These are phyloP conservation scores for Meira miltonrushii DNA, from an alignment of 1,284 basidiomycete species.

Conservation along the genomic window DNA sequence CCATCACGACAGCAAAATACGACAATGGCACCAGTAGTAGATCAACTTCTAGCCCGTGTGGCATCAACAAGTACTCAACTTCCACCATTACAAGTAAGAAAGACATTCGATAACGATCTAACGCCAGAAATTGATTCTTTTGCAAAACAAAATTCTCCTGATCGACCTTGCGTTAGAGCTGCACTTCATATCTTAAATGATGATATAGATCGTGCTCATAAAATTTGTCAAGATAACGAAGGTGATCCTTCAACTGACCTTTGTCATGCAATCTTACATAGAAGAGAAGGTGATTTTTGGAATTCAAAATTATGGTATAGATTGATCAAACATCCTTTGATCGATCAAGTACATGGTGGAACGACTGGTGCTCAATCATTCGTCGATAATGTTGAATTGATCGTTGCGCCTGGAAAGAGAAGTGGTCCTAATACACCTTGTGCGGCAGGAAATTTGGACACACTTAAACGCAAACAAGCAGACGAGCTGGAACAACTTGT, in stretches of 20 bases:
- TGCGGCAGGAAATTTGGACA: conserved; percentile 17
- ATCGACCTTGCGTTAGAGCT: conserved; percentile 12
- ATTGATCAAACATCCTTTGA: conserved; percentile 22
- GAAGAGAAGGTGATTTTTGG: conserved; percentile 34
- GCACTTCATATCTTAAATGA: conserved; percentile 35
- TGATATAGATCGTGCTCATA: conserved; percentile 28
- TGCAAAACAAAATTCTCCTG: background rate
- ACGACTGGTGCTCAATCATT: conserved; percentile 23
- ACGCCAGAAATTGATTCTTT: conserved; percentile 14
- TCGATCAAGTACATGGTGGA: conserved; percentile 12
- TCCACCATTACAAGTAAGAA: conserved; percentile 21
- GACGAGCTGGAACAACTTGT: background rate
- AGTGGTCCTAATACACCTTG: conserved; percentile 27
- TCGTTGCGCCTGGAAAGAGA: conserved; percentile 14
- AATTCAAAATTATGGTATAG: conserved; percentile 38
- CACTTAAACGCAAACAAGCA: conserved; percentile 6
- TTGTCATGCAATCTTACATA: conserved; percentile 33
- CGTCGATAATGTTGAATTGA: conserved; percentile 24
- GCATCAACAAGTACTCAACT: conserved; percentile 4
- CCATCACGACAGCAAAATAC: background rate
- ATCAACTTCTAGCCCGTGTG: background rate
- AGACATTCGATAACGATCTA: conserved; percentile 15
- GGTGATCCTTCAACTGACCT: conserved; percentile 20
- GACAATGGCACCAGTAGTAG: background rate
- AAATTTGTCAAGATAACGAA: conserved; percentile 30